These are phyloP conservation scores for Diaporthe eres DNA, from an alignment of 2,329 filamentous ascomycete genomes.

Conservation along the genomic window DNA sequence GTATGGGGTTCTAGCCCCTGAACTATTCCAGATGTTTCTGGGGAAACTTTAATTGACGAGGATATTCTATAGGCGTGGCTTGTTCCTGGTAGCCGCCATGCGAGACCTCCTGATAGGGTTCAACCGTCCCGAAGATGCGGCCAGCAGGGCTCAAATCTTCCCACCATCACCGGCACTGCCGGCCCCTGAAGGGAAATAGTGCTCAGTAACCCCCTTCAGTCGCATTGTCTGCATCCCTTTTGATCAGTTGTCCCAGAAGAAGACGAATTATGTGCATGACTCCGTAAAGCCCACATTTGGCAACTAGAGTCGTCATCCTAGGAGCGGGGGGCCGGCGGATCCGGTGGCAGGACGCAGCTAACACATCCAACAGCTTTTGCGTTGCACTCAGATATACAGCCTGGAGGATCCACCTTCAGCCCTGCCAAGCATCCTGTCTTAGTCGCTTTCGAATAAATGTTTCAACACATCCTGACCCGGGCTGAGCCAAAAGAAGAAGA, in stretches of 20 bases:
- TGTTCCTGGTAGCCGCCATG: not conserved
- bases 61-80: not conserved
- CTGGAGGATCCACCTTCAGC: not conserved
- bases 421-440: slow-evolving; percentile 2
- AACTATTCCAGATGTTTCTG: not conserved
- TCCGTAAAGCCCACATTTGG: not conserved
- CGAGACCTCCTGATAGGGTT: not conserved
- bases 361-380: not conserved
- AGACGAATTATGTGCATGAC: not conserved
- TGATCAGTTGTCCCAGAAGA: not conserved
- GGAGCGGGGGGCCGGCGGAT: not conserved
- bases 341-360: not conserved
- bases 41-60: slow-evolving; percentile 16
- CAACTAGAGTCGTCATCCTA: not conserved
- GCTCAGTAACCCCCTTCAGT: too few relatives aligned
- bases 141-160: not conserved
- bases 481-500: not conserved
- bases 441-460: not conserved
- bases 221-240: too few relatives aligned
- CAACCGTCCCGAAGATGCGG: slow-evolving; percentile 23
- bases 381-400: not conserved
- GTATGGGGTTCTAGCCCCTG: not conserved
- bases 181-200: not conserved
- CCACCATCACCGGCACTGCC: slow-evolving; percentile 15
- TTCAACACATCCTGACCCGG: not conserved